phyloP scores from a whole-genome alignment of 306 rosid species.

The Rubus idaeus region DNA sequence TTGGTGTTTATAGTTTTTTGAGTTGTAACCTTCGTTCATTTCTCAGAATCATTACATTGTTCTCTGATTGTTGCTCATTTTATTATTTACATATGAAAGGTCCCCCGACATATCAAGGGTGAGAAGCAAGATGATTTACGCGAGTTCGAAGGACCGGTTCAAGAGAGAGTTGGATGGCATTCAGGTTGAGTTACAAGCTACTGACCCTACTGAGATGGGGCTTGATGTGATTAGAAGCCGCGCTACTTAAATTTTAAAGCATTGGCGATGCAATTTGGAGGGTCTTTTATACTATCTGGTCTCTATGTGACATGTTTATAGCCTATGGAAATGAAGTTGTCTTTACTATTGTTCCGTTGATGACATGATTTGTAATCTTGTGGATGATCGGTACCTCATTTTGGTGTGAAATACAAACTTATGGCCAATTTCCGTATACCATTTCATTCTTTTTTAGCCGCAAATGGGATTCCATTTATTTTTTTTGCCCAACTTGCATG shows the following conservation, averaged over 20 bases:
- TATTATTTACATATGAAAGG: slow-evolving; percentile 22
- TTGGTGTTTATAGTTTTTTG: background rate
- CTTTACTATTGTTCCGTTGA: slow-evolving; percentile 18
- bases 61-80: background rate
- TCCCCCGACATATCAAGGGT: slow-evolving; percentile 47
- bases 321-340: slow-evolving; percentile 25
- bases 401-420: slow-evolving; percentile 26
- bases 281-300: slow-evolving; percentile 17
- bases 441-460: background rate
- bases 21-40: background rate
- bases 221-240: slow-evolving; percentile 54
- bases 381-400: slow-evolving; percentile 32
- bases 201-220: slow-evolving; percentile 52
- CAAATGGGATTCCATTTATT: background rate
- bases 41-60: background rate
- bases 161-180: slow-evolving; percentile 54
- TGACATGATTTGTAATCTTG: slow-evolving; percentile 29
- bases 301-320: slow-evolving; percentile 32
- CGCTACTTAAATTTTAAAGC: slow-evolving; percentile 19
- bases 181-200: slow-evolving; percentile 59
- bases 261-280: slow-evolving; percentile 11
- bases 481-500: background rate
- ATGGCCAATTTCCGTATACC: background rate
- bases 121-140: slow-evolving; percentile 54
- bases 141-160: slow-evolving; percentile 51